phyloP scores from a whole-genome alignment of 2,329 filamentous ascomycete species.

The Alternaria novae-zelandiae region DNA sequence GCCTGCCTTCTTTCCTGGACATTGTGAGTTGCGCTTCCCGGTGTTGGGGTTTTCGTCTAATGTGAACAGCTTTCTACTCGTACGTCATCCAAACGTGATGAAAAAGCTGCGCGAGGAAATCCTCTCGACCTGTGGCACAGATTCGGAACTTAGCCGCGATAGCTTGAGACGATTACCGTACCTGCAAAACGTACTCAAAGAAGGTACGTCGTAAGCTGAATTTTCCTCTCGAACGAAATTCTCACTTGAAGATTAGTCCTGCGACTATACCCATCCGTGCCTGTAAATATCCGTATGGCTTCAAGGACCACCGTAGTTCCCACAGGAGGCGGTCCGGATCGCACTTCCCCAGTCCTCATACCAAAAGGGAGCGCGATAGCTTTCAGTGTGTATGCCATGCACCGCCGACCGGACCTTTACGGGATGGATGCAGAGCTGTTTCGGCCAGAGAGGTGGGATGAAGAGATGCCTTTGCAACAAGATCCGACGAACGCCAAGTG shows the following conservation, averaged over 20 bases:
- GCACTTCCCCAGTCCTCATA: constrained; percentile 37
- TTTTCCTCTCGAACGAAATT: neutral
- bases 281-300: constrained; percentile 32
- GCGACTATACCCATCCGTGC: constrained; percentile 40
- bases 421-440: constrained; percentile 44
- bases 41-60: too few species aligned
- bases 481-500: constrained; percentile 14
- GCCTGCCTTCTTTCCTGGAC: constrained; percentile 72
- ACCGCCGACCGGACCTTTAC: constrained; percentile 43
- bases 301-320: constrained; percentile 34
- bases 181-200: neutral
- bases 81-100: neutral
- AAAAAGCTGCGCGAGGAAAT: neutral
- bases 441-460: constrained; percentile 44
- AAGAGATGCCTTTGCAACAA: neutral
- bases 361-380: constrained; percentile 32
- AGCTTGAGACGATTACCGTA: neutral
- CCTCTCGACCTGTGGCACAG: rapidly evolving
- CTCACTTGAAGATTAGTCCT: constrained; percentile 38
- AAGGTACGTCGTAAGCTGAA: neutral
- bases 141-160: neutral
- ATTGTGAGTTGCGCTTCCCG: neutral
- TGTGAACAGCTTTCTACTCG: neutral
- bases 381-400: constrained; percentile 40
- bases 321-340: constrained; percentile 40